Base-by-base conservation (phyloP, 2,329 filamentous ascomycete genomes). In the Neofusicoccum umdonicola region DNA sequence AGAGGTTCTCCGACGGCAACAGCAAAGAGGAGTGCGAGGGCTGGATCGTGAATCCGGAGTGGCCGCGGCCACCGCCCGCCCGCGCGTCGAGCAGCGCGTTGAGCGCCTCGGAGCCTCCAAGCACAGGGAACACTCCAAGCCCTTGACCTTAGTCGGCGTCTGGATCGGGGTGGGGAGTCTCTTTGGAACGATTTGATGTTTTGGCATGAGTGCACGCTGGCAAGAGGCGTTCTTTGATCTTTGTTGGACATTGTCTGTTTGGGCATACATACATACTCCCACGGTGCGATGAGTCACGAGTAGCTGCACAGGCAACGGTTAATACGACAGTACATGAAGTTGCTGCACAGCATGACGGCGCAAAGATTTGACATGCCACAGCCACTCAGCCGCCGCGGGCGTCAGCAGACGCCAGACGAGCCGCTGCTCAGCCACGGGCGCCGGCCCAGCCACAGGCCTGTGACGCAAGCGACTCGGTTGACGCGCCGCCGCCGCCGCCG, bases 11-110 rank as follows among this genome's bases (percentile, higher is more conserved):
- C 42, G 61, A 63, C 17, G 62, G 62, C 51, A 50, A 48, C 44
- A 42, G 52, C 42, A 48, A 56, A 13, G 51, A 58, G 35, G 62
- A 64, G 15, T 56, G 45, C 45, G 62, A 47, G 39, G 52, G 62
- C 22, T 64, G 51, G 51, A 44, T 64, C 4, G 52, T 64, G 19
- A 64, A 41, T n/a, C 42, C 51, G 1, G 52, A 58, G 15, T 64
- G 62, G 62, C 62, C 62, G 19, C 45, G 31, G 31, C 31, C 44
- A 47, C 56, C 27, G 44, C 56, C 41, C 37, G 37, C 37, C 6
- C 13, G 6, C 37, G 37, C 37, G 11, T 15, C 37, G 9, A 12
- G 11, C 8, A 39, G 37, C 37, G 11, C 11, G 11, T 13, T 2
- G 11, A 39, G 11, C 37, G 11, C 9, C 8, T 6, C 6, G 37